These are phyloP conservation scores for Anethum foeniculum DNA, from an alignment of 140 eudicot genomes.

Conservation along the genomic window DNA sequence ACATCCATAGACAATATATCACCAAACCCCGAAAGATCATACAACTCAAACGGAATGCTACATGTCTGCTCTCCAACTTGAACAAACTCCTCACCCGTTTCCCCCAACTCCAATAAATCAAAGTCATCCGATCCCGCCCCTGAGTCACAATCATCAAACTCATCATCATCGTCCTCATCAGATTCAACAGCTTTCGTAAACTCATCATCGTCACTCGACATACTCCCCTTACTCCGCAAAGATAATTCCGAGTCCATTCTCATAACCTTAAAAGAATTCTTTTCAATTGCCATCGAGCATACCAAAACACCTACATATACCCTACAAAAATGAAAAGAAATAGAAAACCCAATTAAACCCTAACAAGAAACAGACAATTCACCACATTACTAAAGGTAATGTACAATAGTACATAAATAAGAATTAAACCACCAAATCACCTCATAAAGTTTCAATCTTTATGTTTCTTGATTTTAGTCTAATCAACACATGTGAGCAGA, in stretches of 20 bases:
- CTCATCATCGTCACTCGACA: conserved; percentile 76
- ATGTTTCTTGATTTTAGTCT: not conserved
- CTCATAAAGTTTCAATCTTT: not conserved
- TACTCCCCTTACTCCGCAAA: conserved; percentile 54
- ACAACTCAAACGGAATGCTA: conserved; percentile 82
- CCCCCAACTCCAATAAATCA: conserved; percentile 89
- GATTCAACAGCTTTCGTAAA: conserved; percentile 33
- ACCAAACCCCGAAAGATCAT: conserved; percentile 74
- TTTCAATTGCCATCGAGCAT: conserved; percentile 83
- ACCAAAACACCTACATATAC: conserved; percentile 14
- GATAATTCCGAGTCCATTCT: conserved; percentile 56
- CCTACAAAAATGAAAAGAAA: not conserved
- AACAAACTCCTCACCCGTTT: conserved; percentile 77
- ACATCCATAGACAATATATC: conserved; percentile 83
- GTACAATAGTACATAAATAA: not conserved
- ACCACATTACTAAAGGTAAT: not conserved
- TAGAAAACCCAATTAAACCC: conserved; percentile 28
- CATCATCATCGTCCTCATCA: conserved; percentile 70
- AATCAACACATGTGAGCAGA: not conserved
- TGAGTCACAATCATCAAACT: conserved; percentile 76
- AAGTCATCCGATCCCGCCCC: conserved; percentile 97
- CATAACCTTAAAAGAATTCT: conserved; percentile 54
- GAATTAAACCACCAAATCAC: not conserved
- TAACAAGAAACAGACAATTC: not conserved
- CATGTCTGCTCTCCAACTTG: conserved; percentile 90